Base-by-base conservation (phyloP, 2,329 filamentous ascomycete species). In the Thyridium curvatum region DNA sequence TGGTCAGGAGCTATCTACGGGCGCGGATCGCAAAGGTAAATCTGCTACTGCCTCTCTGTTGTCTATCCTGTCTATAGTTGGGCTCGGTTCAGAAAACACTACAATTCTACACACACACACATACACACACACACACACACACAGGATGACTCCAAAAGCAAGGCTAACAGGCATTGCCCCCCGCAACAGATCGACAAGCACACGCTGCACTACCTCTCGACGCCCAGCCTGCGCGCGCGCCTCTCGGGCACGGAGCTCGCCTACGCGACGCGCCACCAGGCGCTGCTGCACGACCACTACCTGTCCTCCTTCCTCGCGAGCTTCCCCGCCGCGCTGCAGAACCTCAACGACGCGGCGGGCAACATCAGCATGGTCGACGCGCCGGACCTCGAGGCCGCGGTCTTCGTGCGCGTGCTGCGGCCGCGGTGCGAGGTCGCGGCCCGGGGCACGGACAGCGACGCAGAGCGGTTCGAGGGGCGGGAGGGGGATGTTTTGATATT, bases 301-400 rank as follows among this genome's bases (percentile, higher is more conserved):
- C 72, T 85, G 5, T 76, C 82, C 1, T 91, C 86, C 1, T 98
- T 98, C 54, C 72, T 98, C 13, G 74, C 73, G 0, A 79, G 84
- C 12, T 96, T 98, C 52, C 93, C 93, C 1, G 65, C 77, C 12
- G 71, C 78, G 34, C 62, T 98, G 51, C 84, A 91, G 59, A 82
- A 89, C 49, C 68, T 98, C 39, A 94, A 97, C 62, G 93, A 98
- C 65, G 86, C 85, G 12, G 82, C 85, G 0, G 91, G 89, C 21
- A 90, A 90, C 9, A 82, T 91, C 41, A 89, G 78, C 64, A 98
- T 98, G 93, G 79, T 97, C 21, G 89, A 95, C 55, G 71, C 77
- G 3, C 93, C 93, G 0, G 93, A 97, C 57, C 65, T 80, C 35
- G 85, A 93, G 44, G 72, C 77, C 2, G 88, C 88, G 8, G 90